Base-by-base conservation (phyloP, 2,329 filamentous ascomycete species). In the Colletotrichum lentis region DNA sequence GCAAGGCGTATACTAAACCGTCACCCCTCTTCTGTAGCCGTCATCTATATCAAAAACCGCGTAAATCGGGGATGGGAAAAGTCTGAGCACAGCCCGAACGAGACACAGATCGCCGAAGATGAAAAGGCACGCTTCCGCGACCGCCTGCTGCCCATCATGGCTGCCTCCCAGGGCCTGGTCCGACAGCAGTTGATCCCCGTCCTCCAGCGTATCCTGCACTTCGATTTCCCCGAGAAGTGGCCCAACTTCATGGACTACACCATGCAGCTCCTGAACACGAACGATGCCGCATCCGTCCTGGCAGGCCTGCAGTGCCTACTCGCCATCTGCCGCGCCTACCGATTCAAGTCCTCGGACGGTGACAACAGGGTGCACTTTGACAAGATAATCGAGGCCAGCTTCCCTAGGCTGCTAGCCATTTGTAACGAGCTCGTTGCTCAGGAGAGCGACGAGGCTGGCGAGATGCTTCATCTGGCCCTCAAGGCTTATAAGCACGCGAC, bases 401-500 rank as follows among this genome's bases (percentile, higher is more conserved):
- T 99, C 81, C 94, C 96, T 22, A 90, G 94, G 71, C 84, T 98
- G 71, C 84, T 98, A 73, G 85, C 86, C 70, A 96, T 99, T 75
- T 96, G 94, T 73, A 94, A 93, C 76, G 91, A 92, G 78, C 83
- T 98, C 74, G 91, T 97, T 53, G 91, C 93, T 73, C 94, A 98
- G 82, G 92, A 92, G 76, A 97, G 93, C 77, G 84, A 96, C 73
- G 96, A 99, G 80, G 96, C 95, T 20, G 95, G 93, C 68, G 96
- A 98, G 82, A 98, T 99, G 92, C 85, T 99, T 73, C 92, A 96
- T 77, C 90, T 96, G 67, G 93, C 96, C 63, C 86, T 99, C 76
- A 99, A 99, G 84, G 91, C 94, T 44, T 99, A 97, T 82, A 99
- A 99, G 83, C 95, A 99, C 82, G 94, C 96, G 55, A 97, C 96